Conservation (phyloP, 306 rosid genomes). For the Cucurbita maxima region DNA sequence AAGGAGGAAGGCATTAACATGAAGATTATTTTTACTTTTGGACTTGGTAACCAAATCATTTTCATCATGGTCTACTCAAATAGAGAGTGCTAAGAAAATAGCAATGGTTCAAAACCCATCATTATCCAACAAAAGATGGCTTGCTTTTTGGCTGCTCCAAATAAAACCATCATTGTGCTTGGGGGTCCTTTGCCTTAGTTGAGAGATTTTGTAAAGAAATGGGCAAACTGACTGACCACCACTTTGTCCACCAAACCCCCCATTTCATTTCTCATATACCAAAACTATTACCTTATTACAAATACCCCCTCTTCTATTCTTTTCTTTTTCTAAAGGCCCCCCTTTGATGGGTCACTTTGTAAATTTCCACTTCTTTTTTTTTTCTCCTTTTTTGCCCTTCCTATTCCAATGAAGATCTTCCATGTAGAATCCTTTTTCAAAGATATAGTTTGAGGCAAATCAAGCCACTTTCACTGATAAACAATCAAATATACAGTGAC, state of each 20-base stretch:
- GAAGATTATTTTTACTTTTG: no score
- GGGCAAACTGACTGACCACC: constrained; percentile 7
- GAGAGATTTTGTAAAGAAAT: constrained; percentile 3
- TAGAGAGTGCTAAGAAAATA: neutral
- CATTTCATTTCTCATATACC: neutral
- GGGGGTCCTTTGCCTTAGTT: neutral
- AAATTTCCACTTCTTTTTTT: neutral
- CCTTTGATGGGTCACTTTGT: neutral
- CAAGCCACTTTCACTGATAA: neutral
- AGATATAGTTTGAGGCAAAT: neutral
- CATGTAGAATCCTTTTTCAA: neutral
- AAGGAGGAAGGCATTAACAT: no score
- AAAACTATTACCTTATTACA: neutral
- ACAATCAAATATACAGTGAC: neutral
- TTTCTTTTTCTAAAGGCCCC: neutral
- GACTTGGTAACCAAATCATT: no score
- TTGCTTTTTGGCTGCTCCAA: neutral
- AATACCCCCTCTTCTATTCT: neutral
- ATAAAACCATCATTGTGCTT: neutral
- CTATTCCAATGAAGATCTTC: neutral
- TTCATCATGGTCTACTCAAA: neutral
- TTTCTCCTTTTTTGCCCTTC: no score
- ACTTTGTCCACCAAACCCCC: neutral
- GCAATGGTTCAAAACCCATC: neutral
- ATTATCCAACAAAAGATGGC: neutral